Evolutionary conservation across 2,329 filamentous ascomycete genomes (phyloP), one percentile per base, ranked within the genome.

Genomic region (Verticillium dahliae): DNA sequence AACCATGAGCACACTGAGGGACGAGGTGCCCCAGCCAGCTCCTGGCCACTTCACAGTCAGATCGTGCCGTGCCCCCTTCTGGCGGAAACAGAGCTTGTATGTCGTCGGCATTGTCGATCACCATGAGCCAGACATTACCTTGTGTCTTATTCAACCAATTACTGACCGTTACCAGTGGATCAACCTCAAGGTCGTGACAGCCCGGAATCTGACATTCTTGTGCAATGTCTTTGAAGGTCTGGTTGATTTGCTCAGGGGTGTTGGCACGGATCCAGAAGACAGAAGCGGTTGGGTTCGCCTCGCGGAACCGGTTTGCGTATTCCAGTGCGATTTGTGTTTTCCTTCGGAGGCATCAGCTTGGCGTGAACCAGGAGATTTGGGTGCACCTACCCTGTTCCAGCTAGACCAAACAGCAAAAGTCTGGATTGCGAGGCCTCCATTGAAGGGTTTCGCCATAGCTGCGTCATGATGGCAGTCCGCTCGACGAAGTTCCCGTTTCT

Each of bases 291-390:
- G 65, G 65, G 11, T 41, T 57, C 11, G 37, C 57, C 10, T 67
- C 52, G 1, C 45, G 61, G 3, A 70, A 57, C 68, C 68, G 67
- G 58, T 69, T 69, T 7, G 60, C 63, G 35, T 73, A 74, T 9
- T 61, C 65, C 11, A 74, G 56, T 0, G 70, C 72, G n/a, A 74
- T 69, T 61, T 74, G 72, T 7, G 71, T 72, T 67, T 74, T 74
- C 2, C 71, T 74, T 37, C 13, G 35, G 13, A 37, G 13, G 35
- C 7, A 10, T 37, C 6, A 37, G 35, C 35, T 37, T 31, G 27
- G 27, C 27, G 27, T 31, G 27, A 4, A 31, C 3, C 27, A 31
- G 27, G 3, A 31, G 27, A 37, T 13, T 13, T 13, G 9, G 35
- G 35, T 9, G 35, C 6, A 37, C 35, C 13, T 37, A 37, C 35